These are phyloP conservation scores for Avena atlantica DNA, from an alignment of 176 grass and related monocot species.

Conservation along the genomic window DNA sequence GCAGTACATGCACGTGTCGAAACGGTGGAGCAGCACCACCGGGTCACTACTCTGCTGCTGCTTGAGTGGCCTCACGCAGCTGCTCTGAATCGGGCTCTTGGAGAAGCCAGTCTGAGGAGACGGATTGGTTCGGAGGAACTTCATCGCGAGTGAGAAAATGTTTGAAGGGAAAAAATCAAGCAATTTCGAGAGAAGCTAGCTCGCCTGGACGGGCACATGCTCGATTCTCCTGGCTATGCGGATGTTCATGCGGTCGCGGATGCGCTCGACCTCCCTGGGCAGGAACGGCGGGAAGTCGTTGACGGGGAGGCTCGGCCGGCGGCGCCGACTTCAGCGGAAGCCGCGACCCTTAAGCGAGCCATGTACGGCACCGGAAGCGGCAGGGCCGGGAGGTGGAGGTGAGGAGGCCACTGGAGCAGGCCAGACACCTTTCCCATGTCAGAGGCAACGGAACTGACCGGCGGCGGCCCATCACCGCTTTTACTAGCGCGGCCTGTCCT, in stretches of 20 bases:
- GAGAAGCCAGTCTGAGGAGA: constrained; percentile 61
- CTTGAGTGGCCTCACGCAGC: constrained; percentile 86
- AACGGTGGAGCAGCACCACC: constrained; percentile 91
- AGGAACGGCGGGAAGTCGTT: constrained; percentile 75
- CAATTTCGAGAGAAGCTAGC: not conserved
- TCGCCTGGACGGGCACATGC: constrained; percentile 75
- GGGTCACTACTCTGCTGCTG: constrained; percentile 53
- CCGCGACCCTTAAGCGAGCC: constrained; percentile 36
- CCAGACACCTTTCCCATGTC: too few relatives aligned
- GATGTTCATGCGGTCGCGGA: constrained; percentile 63
- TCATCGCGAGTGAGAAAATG: not conserved
- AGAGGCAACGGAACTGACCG: too few relatives aligned
- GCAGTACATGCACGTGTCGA: constrained; percentile 70
- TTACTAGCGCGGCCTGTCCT: too few relatives aligned
- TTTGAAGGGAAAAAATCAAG: not conserved
- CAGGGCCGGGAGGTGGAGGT: constrained; percentile 16
- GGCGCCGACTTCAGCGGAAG: constrained; percentile 34
- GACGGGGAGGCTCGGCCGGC: not conserved
- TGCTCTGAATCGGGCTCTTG: constrained; percentile 67
- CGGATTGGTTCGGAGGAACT: not conserved
- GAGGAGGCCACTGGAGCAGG: constrained; percentile 4
- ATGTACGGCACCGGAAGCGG: not conserved
- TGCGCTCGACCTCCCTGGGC: constrained; percentile 70
- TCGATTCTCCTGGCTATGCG: constrained; percentile 83
- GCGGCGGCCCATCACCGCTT: too few relatives aligned